Evolutionary conservation across 2,329 filamentous ascomycete genomes (phyloP), one percentile per base, ranked within the genome.

Genomic region (Septoria petroselini): DNA sequence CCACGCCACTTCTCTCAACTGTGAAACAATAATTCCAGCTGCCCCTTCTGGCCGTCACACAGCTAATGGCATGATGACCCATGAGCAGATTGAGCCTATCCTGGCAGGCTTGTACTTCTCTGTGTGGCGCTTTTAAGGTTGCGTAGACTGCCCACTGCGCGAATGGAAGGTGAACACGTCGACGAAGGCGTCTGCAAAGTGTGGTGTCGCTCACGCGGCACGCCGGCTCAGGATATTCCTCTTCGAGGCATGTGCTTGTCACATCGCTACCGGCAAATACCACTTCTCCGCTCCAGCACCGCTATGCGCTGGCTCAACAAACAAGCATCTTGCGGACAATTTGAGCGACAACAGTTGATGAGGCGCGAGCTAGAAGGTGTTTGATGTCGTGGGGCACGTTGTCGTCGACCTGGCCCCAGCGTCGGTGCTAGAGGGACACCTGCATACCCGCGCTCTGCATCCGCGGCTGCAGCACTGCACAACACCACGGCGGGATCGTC

Each of bases 131-230:
- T 38, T 47, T 47, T 59, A 60, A 60, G 59, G 58, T 64, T 63
- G 57, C 50, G 55, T 61, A 61, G 61, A 49, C 54, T 52, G 51
- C 49, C 54, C 59, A 55, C 60, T 34, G 33, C 42, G 50, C 53
- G 57, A 58, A 65, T 62, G 63, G 64, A 62, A 50, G 52, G 45
- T 48, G 42, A 51, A 59, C 33, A 54, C 48, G 64, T 62, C 63
- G 57, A 58, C 55, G 43, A 53, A 49, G 53, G 57, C 57, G 57
- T 53, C 52, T 50, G 48, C 23, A 9, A 43, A 52, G 54, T 50
- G 54, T 52, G 50, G 44, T 48, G 27, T 52, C 39, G 40, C 50
- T 39, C 50, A 41, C 43, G 23, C 23, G 30, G 39, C 43, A 43
- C 33, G 30, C 43, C 18, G 43, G 50, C 29, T 35, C 9, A 37